These are phyloP conservation scores for Solanum pinnatisectum DNA, from an alignment of 257 asterid genomes.

Conservation along the genomic window DNA sequence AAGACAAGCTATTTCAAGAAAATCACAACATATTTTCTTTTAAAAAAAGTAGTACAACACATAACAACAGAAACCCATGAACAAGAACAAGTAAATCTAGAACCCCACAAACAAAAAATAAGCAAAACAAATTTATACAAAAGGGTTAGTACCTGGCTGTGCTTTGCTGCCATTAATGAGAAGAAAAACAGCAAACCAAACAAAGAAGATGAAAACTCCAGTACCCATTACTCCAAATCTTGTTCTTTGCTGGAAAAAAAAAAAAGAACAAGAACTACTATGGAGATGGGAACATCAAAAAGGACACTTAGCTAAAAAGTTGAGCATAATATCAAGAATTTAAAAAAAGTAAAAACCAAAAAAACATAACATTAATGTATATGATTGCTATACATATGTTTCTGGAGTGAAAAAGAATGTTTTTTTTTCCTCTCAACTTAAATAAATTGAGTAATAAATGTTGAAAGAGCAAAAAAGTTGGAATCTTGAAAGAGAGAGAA, in stretches of 20 bases:
- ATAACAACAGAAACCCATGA: not conserved
- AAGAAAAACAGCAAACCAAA: slow-evolving; percentile 21
- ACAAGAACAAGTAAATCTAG: not conserved
- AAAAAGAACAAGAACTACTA: slow-evolving; percentile 6
- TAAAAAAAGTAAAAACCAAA: not conserved
- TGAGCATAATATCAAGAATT: slow-evolving; percentile 6
- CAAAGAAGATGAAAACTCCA: slow-evolving; percentile 11
- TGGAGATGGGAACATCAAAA: slow-evolving; percentile 24
- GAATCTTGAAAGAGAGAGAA: not conserved
- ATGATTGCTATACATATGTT: not conserved
- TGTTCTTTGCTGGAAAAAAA: not conserved
- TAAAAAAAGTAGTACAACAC: not conserved
- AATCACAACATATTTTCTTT: not conserved
- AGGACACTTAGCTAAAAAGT: not conserved
- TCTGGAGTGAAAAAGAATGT: not conserved
- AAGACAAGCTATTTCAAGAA: not conserved
- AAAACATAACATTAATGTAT: not conserved
- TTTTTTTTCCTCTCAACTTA: not conserved
- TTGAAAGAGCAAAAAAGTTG: not conserved
- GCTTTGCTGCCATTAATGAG: slow-evolving; percentile 51
- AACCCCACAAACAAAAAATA: not conserved
- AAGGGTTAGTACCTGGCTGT: slow-evolving; percentile 68
- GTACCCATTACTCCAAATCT: slow-evolving; percentile 38
- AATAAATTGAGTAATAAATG: not conserved
- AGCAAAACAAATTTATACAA: not conserved